Evolutionary conservation across 2,329 filamentous ascomycete genomes (phyloP).

Genomic region (Colletotrichum godetiae): DNA sequence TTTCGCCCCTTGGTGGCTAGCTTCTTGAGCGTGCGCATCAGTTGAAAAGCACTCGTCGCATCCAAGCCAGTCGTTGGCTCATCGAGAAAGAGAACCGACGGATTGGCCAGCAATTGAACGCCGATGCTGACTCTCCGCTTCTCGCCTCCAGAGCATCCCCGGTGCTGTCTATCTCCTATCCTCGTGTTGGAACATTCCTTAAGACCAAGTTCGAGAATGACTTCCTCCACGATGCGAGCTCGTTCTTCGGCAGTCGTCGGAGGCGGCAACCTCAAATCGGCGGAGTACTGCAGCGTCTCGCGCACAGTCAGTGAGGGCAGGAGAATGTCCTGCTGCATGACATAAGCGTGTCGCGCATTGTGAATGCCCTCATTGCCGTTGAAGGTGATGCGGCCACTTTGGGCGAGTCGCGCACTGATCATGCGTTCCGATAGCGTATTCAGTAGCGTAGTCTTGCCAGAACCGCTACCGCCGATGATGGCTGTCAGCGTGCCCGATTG

Average conservation of each 20-base stretch:
- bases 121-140: conserved; percentile 82
- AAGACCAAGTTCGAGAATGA: conserved; percentile 79
- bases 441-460: conserved; percentile 77
- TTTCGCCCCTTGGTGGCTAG: conserved; percentile 77
- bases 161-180: conserved; percentile 77
- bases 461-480: conserved; percentile 80
- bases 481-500: conserved; percentile 76
- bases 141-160: conserved; percentile 83
- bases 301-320: conserved; percentile 79
- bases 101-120: conserved; percentile 83
- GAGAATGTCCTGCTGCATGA: conserved; percentile 81
- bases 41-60: conserved; percentile 80
- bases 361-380: conserved; percentile 67
- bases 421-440: conserved; percentile 79
- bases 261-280: conserved; percentile 75
- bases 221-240: conserved; percentile 75
- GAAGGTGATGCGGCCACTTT: conserved; percentile 69
- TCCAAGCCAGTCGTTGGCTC: conserved; percentile 84
- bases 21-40: conserved; percentile 76
- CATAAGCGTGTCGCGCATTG: conserved; percentile 73
- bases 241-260: conserved; percentile 70
- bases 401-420: conserved; percentile 61
- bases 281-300: conserved; percentile 80
- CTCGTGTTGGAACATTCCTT: conserved; percentile 82
- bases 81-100: conserved; percentile 81